These are phyloP conservation scores for Penicillium italicum DNA, from an alignment of 2,329 filamentous ascomycete genomes.

Conservation along the genomic window DNA sequence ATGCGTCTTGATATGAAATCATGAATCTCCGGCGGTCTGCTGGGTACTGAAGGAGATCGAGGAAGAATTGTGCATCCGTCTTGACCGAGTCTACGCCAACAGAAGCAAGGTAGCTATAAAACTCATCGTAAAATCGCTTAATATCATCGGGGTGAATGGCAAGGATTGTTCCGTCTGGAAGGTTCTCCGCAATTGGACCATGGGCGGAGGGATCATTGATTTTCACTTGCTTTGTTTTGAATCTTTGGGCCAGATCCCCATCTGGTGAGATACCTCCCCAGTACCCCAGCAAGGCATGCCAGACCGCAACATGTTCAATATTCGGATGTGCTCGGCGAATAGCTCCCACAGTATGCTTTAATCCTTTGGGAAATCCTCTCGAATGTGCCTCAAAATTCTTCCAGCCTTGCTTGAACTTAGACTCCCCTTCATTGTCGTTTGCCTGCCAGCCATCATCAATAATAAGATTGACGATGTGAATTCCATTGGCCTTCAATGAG, in stretches of 20 bases:
- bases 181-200: conserved; percentile 34
- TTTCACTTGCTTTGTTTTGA: conserved; percentile 65
- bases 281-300: conserved; percentile 85
- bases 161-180: conserved; percentile 56
- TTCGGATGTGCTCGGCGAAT: conserved; percentile 68
- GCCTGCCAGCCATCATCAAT: conserved; percentile 98
- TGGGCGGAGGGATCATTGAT: conserved; percentile 55
- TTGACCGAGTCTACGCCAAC: conserved; percentile 84
- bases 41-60: conserved; percentile 70
- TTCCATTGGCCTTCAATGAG: conserved; percentile 63
- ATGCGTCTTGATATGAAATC: conserved; percentile 76
- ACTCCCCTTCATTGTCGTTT: conserved; percentile 56
- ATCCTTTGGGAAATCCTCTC: conserved; percentile 71
- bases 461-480: conserved; percentile 80
- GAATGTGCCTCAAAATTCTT: conserved; percentile 81
- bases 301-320: conserved; percentile 82
- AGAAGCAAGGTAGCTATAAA: conserved; percentile 74
- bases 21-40: conserved; percentile 68
- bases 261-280: conserved; percentile 83
- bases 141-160: conserved; percentile 74
- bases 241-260: conserved; percentile 70
- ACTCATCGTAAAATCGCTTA: conserved; percentile 77
- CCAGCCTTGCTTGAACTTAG: conserved; percentile 59
- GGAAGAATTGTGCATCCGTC: conserved; percentile 86
- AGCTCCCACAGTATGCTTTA: conserved; percentile 65